Base-by-base conservation (phyloP, 78 protist genomes). In the Dictyostelium purpureum region DNA sequence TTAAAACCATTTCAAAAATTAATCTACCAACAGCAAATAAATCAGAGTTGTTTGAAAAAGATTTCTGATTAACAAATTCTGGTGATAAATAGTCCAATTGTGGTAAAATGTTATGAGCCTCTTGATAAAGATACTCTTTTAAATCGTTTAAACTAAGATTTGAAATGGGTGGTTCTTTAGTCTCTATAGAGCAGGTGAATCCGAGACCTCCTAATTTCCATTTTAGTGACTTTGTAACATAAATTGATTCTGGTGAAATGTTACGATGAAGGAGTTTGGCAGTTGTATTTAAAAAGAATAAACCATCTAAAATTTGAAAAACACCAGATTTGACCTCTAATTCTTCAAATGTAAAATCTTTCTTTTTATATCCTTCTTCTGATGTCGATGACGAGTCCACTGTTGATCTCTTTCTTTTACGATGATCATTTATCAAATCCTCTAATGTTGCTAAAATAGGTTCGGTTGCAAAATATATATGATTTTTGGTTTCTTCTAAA, bases 161-260 rank as follows among this genome's bases (percentile, higher is more conserved):
- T 73, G 52, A 18, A 10, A 85, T 24, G n/a, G 92, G 65, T 33
- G 63, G 75, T 21, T 73, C 56, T 35, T 57, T 70, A 6, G 76
- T 69, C 3, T 85, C 92, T 4, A 85, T 85, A 28, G 83, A 49
- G 61, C 92, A 73, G 40, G 77, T 71, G 26, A 85, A 85, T 7
- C 92, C 92, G 7, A 85, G 45, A 19, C 92, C 92, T n/a, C 82
- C 92, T 11, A 85, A 71, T 61, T 85, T 85, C 92, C 92, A 85
- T 59, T 74, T 73, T 10, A 85, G 31, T 43, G 26, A 40, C 14
- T 73, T 70, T 14, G 82, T 85, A 31, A 85, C 73, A 63, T 73
- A 85, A 26, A 85, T 85, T 7, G 92, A 85, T 61, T 85, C 76
- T 24, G 92, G 92, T 31, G 82, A 56, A 14, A 85, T 70, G 10